A percentile compares a stretch with the other conserved stretches of the same genome.
These are phyloP conservation scores for Aspergillus aculeatinus DNA, from an alignment of 2,329 filamentous ascomycete species.

Conservation along the genomic window DNA sequence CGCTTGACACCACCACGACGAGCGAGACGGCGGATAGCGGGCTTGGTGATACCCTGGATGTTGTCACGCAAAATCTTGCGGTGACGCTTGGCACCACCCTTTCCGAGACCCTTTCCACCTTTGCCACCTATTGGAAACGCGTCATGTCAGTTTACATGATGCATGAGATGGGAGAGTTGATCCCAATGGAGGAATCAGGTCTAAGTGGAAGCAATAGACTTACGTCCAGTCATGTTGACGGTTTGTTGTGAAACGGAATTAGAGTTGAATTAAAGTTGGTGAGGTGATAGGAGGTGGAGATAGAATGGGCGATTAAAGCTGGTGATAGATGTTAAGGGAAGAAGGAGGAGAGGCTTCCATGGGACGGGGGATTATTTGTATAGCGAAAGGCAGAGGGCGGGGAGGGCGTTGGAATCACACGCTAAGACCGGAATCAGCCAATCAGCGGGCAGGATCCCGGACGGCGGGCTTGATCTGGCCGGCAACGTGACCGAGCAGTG, in stretches of 20 bases:
- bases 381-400: slow-evolving; percentile 27
- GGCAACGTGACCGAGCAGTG: slow-evolving; percentile 27
- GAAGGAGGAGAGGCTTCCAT: slow-evolving; percentile 22
- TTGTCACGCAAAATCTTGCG: slow-evolving; percentile 99
- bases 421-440: slow-evolving; percentile 35
- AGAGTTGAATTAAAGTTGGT: slow-evolving; percentile 29
- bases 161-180: slow-evolving; percentile 3
- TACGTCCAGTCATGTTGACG: slow-evolving; percentile 60
- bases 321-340: slow-evolving; percentile 25
- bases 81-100: slow-evolving; percentile 98
- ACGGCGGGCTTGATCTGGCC: slow-evolving; percentile 28
- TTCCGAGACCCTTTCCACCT: slow-evolving; percentile 96
- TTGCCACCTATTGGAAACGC: slow-evolving; percentile 68
- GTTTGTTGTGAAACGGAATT: slow-evolving; percentile 30
- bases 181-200: not conserved
- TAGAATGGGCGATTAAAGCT: slow-evolving; percentile 22
- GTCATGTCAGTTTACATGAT: slow-evolving; percentile 44
- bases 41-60: slow-evolving; percentile 99
- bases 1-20: slow-evolving; percentile 99
- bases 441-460: slow-evolving; percentile 35
- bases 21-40: slow-evolving; percentile 95
- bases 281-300: slow-evolving; percentile 26
- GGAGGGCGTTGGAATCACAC: slow-evolving; percentile 39
- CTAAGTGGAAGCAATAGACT: slow-evolving; percentile 34
- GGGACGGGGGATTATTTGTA: slow-evolving; percentile 44